A percentile compares a stretch with the other conserved stretches of the same genome.
phyloP scores from a whole-genome alignment of 2,329 filamentous ascomycete species.

The Xylariaceae sp. region DNA sequence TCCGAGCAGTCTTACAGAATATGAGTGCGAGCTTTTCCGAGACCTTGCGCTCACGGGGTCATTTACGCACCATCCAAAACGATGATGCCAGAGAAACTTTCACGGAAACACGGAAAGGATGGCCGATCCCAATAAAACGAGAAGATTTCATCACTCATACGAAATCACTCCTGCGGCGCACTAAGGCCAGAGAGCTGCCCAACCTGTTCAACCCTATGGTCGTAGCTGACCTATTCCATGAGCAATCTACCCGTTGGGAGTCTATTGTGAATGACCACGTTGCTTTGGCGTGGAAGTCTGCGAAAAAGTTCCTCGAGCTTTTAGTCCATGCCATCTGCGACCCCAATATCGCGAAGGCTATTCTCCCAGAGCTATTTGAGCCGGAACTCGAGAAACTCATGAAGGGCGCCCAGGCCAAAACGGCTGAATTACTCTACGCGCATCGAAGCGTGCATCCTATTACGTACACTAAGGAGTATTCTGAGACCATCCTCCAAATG shows the following conservation, averaged over 20 bases:
- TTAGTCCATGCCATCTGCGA: conserved; percentile 34
- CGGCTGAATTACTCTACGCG: conserved; percentile 41
- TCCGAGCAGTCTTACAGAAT: conserved; percentile 53
- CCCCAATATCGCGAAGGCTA: conserved; percentile 12
- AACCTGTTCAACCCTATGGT: conserved; percentile 59
- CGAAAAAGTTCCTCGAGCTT: conserved; percentile 42
- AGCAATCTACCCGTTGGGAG: conserved; percentile 55
- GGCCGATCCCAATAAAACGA: conserved; percentile 25
- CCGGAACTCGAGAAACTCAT: conserved; percentile 37
- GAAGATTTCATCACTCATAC: conserved; percentile 39
- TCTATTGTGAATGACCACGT: conserved; percentile 44
- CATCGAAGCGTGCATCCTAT: conserved; percentile 46
- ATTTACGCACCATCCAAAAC: conserved; percentile 30
- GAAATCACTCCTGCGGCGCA: conserved; percentile 35
- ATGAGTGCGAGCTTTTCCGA: conserved; percentile 44
- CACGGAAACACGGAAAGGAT: neutral
- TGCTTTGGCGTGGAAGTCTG: conserved; percentile 45
- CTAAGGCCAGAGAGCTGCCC: conserved; percentile 53
- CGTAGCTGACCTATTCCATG: conserved; percentile 54
- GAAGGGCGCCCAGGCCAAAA: conserved; percentile 36
- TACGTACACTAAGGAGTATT: conserved; percentile 50
- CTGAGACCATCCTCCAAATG: conserved; percentile 33
- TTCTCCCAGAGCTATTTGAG: conserved; percentile 37
- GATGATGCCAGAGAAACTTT: neutral
- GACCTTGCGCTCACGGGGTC: conserved; percentile 40